Percentiles rank a stretch among this genome's conserved stretches.
Conservation (phyloP, 2,329 filamentous ascomycete species). For the Nothophoma quercina region DNA sequence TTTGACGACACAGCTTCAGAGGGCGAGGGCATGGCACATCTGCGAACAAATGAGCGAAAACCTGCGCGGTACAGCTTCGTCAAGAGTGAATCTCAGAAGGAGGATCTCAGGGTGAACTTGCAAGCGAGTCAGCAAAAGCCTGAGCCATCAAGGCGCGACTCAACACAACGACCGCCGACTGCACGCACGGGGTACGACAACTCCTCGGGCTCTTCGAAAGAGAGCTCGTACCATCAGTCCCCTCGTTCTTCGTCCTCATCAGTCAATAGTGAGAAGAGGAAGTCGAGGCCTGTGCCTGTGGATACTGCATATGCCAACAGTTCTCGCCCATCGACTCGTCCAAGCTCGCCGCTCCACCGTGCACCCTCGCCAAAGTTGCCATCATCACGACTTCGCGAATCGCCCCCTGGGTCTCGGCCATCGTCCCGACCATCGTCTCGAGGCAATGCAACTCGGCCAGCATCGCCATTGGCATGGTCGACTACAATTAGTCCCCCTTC, state of each 20-base stretch:
- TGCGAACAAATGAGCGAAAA: constrained; percentile 41
- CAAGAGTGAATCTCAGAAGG: constrained; percentile 45
- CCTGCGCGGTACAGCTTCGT: constrained; percentile 52
- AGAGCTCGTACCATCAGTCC: constrained; percentile 32
- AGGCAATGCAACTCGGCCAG: constrained; percentile 28
- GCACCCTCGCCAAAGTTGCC: constrained; percentile 40
- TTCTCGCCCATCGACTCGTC: constrained; percentile 30
- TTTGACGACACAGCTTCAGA: constrained; percentile 44
- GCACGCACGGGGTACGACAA: constrained; percentile 25
- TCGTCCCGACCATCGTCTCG: constrained; percentile 42
- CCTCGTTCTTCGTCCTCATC: constrained; percentile 45
- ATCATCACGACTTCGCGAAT: constrained; percentile 31
- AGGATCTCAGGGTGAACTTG: constrained; percentile 41
- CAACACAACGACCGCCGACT: constrained; percentile 21
- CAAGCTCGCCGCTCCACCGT: constrained; percentile 38
- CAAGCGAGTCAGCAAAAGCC: constrained; percentile 27
- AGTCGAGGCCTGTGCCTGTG: constrained; percentile 27
- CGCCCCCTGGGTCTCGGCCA: constrained; percentile 38
- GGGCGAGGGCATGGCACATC: constrained; percentile 33
- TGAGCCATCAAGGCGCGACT: constrained; percentile 27
- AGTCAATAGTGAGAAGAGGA: constrained; percentile 28
- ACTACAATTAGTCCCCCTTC: constrained; percentile 26
- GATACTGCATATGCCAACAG: constrained; percentile 26
- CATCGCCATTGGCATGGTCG: constrained; percentile 38
- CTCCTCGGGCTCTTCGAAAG: constrained; percentile 38